These are phyloP conservation scores for Eugenia klotzschiana DNA, from an alignment of 441 rosid genomes.

Conservation along the genomic window DNA sequence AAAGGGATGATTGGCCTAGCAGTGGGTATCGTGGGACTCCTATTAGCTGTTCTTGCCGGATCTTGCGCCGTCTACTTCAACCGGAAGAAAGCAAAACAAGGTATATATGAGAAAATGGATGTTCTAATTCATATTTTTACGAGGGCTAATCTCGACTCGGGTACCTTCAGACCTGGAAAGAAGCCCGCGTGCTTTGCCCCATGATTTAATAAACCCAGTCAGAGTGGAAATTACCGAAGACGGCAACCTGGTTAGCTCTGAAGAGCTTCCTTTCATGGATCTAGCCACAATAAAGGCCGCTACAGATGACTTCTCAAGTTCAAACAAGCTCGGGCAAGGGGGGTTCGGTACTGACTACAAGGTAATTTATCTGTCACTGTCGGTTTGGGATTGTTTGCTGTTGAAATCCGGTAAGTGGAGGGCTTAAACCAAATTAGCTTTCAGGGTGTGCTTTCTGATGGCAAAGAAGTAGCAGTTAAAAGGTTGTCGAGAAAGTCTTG, in stretches of 20 bases:
- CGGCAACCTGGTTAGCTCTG: constrained; percentile 7
- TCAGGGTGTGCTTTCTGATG: constrained; percentile 14
- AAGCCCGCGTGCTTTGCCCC: constrained; percentile 5
- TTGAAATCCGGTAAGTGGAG: background rate
- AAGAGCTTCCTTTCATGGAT: constrained; percentile 17
- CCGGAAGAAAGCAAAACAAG: background rate
- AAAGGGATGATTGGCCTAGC: background rate
- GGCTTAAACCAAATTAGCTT: background rate
- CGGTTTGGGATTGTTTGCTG: background rate
- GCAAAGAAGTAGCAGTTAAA: constrained; percentile 19
- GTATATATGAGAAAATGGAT: background rate
- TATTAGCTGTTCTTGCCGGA: background rate
- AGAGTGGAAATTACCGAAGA: constrained; percentile 4
- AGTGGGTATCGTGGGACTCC: background rate
- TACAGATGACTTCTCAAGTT: constrained; percentile 10
- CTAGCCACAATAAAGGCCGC: constrained; percentile 5
- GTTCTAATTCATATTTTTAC: background rate
- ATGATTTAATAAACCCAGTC: constrained; percentile 2
- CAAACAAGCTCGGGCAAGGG: constrained; percentile 19
- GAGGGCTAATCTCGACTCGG: background rate
- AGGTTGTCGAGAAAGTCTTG: constrained; percentile 19
- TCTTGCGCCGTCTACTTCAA: background rate
- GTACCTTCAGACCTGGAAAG: constrained; percentile 6
- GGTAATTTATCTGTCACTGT: background rate
- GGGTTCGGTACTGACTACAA: constrained; percentile 19